Base-by-base conservation (phyloP, 139 green algal species). In the Coelastrella sp. region DNA sequence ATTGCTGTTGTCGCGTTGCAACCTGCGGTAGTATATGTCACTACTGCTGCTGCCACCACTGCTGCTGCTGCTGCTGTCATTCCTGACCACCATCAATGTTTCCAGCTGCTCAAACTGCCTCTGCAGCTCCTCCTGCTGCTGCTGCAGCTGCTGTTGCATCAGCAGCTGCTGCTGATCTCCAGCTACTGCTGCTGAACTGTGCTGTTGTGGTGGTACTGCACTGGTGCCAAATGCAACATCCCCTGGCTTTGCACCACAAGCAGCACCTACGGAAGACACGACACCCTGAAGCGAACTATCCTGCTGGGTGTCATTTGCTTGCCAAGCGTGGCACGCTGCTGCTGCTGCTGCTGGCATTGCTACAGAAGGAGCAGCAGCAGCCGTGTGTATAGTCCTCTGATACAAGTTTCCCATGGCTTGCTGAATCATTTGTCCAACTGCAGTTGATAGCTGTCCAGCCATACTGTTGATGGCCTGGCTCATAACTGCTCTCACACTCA, bases 51-150 rank as follows among this genome's bases (percentile, higher is more conserved):
- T 57, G 41, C 71, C 45, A 37, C 41, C 62, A 41, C 40, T 40
- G 23, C 68, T 60, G 68, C 71, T 79, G 71, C 71, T 62, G 41
- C 71, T 79, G n/a, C 25, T 79, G 41, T 79, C 71, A 40, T 79
- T 41, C 27, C 71, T 60, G n/a, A 79, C 71, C 8, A 79, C 71
- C 43, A 79, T 34, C 41, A 79, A 41, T 9, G 71, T 41, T 11
- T 79, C 71, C 41, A 79, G 43, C 41, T 79, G 71, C 27, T 79
- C 40, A 30, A 79, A 79, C n/a, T 79, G 41, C n/a, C 38, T 60
- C 23, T 62, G 71, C 40, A 79, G 41, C 8, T 79, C 71, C 27
- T 63, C 71, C 30, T 79, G 71, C 71, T 79, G 37, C 40, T 60
- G n/a, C 30, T 79, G 71, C 17, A 79, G 71, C 71, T 79, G 71